A percentile compares a stretch with the other conserved stretches of the same genome.
Conservation (phyloP, 768 basidiomycete genomes). For the Lactarius pseudohatsudake region DNA sequence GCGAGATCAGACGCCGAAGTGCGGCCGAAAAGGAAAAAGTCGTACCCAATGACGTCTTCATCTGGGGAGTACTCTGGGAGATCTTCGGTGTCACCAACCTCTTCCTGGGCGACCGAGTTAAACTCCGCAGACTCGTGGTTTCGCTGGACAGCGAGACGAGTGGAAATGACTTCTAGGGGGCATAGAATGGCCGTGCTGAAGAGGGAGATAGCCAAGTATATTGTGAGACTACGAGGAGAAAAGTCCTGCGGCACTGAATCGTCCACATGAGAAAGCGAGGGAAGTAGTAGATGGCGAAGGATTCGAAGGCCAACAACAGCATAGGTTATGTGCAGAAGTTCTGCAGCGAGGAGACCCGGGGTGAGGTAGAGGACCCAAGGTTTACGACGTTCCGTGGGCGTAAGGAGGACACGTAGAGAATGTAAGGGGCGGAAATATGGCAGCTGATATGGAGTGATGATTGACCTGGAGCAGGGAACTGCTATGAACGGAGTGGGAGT, state of each 20-base stretch:
- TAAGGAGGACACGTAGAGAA: slow-evolving; percentile 69
- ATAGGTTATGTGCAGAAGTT: slow-evolving; percentile 47
- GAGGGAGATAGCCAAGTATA: slow-evolving; percentile 58
- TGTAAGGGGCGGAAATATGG: slow-evolving; percentile 57
- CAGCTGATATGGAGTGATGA: slow-evolving; percentile 79
- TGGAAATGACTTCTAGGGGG: slow-evolving; percentile 78
- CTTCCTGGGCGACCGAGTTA: slow-evolving; percentile 73
- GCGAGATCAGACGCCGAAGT: slow-evolving; percentile 7
- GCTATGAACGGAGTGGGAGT: background rate
- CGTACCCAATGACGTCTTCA: slow-evolving; percentile 85
- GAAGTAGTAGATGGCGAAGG: slow-evolving; percentile 55
- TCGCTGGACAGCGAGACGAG: slow-evolving; percentile 78
- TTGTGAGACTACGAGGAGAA: slow-evolving; percentile 47
- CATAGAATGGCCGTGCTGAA: slow-evolving; percentile 60
- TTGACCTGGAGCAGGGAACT: slow-evolving; percentile 49
- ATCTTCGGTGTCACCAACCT: slow-evolving; percentile 62
- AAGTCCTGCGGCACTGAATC: slow-evolving; percentile 43
- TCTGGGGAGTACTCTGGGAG: slow-evolving; percentile 60
- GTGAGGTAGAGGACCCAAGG: slow-evolving; percentile 84
- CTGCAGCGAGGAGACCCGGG: slow-evolving; percentile 56
- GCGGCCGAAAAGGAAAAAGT: slow-evolving; percentile 8
- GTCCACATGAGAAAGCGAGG: slow-evolving; percentile 45
- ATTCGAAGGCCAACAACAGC: slow-evolving; percentile 44
- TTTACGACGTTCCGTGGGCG: slow-evolving; percentile 73
- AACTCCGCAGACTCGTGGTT: slow-evolving; percentile 77